These are phyloP conservation scores for Boletus sensibilis DNA, from an alignment of 768 basidiomycete species.

Conservation along the genomic window DNA sequence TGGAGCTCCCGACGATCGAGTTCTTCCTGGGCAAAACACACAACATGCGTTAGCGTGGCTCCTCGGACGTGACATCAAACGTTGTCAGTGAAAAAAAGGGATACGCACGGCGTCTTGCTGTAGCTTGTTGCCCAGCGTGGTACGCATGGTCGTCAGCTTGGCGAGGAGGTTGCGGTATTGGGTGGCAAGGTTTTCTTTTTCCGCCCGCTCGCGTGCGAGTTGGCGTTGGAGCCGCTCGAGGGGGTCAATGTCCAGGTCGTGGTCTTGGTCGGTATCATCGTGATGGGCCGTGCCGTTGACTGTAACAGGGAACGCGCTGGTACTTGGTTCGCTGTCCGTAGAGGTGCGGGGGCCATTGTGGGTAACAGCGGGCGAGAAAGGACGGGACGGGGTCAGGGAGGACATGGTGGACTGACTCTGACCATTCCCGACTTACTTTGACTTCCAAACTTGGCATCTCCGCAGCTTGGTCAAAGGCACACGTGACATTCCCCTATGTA, in stretches of 20 bases:
- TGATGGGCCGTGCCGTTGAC: conserved; percentile 37
- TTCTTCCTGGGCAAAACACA: conserved; percentile 73
- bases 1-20: conserved; percentile 89
- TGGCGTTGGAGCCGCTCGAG: conserved; percentile 66
- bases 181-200: conserved; percentile 82
- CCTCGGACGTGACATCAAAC: neutral
- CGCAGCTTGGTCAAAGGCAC: conserved; percentile 1
- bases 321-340: conserved; percentile 42
- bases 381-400: conserved; percentile 30
- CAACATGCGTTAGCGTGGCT: neutral
- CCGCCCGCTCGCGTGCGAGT: conserved; percentile 70
- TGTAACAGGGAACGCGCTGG: conserved; percentile 18
- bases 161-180: conserved; percentile 86
- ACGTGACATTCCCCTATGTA: conserved; percentile 14
- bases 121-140: conserved; percentile 89
- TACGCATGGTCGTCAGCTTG: conserved; percentile 91
- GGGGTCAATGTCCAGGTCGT: conserved; percentile 47
- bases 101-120: conserved; percentile 90
- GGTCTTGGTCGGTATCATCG: conserved; percentile 42
- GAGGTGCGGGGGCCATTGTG: conserved; percentile 36
- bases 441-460: conserved; percentile 11
- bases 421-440: neutral
- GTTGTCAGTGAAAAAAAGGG: neutral
- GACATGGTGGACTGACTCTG: conserved; percentile 13
- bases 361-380: conserved; percentile 29